Base-by-base conservation (phyloP, 2,329 filamentous ascomycete genomes). In the Paradendryphiella salina region DNA sequence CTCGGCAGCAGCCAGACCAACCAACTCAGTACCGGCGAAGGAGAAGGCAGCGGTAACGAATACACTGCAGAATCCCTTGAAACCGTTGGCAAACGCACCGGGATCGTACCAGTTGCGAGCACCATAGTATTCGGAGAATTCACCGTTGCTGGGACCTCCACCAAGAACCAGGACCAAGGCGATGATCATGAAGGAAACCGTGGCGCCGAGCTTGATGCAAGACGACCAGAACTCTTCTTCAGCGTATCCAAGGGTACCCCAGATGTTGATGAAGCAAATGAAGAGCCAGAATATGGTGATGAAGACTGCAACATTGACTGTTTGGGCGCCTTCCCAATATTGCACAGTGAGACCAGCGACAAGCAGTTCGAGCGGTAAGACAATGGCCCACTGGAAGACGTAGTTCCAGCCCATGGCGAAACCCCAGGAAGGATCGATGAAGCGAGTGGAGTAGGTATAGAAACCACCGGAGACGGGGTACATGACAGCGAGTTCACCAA, bases 31-130 rank as follows among this genome's bases (percentile, higher is more conserved):
- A 57, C 84, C 83, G 36, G 80, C 78, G 67, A 85, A 86, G 39
- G 82, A 77, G 60, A 86, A 86, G 2, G 83, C 81, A 14, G 82
- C 82, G 21, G 82, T 85, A 49, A 85, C 82, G 61, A 86, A 85
- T 36, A 85, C 82, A 51, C 78, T 77, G 68, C 82, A 85, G 62
- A 86, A 80, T 33, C 84, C 84, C 70, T 84, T 81, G 76, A 86
- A 86, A 5, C 83, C 83, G 63, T 85, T 77, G 41, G 65, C 58
- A 67, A 81, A 80, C 0, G 82, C 81, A 14, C 70, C 69, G 4
- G 81, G 81, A 28, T 82, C 72, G 54, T 79, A 73, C 83, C 84
- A 86, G 73, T 82, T 85, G 34, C 77, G 76, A 15, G 79, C 82
- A 13, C 85, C 84, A 36, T 86, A 80, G 65, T 86, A 84, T 44